phyloP scores from a whole-genome alignment of 2,329 filamentous ascomycete species.

The Camillea tinctor region DNA sequence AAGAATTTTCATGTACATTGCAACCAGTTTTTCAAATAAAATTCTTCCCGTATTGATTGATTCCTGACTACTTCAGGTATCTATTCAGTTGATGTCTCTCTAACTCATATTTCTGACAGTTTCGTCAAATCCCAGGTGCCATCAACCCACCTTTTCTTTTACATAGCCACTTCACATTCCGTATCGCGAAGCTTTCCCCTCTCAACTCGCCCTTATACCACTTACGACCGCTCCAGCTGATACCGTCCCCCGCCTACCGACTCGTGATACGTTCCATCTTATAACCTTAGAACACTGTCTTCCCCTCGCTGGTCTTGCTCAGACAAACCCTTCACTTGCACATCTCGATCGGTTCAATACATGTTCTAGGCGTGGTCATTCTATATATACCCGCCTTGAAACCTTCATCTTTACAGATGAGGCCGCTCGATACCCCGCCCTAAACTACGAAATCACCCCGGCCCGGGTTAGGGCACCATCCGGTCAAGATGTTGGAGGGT shows the following conservation, averaged over 20 bases:
- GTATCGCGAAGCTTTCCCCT: too few species aligned
- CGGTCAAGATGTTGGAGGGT: conserved; percentile 85
- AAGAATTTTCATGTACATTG: neutral
- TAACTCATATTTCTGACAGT: neutral
- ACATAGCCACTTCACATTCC: too few species aligned
- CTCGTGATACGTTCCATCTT: neutral
- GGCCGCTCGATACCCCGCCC: conserved; percentile 21
- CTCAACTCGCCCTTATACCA: too few species aligned
- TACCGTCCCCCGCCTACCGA: neutral
- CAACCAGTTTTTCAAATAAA: neutral
- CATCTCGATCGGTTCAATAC: neutral
- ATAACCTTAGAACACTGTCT: neutral
- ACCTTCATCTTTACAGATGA: conserved; percentile 28
- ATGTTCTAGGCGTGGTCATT: neutral
- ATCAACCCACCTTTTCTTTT: too few species aligned
- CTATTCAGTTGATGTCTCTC: neutral
- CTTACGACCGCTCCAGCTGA: too few species aligned
- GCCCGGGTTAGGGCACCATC: conserved; percentile 70
- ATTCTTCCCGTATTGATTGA: neutral
- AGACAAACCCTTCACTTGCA: neutral
- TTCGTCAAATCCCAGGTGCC: neutral
- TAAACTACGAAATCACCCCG: conserved; percentile 42
- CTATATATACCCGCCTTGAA: neutral
- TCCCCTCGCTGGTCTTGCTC: neutral
- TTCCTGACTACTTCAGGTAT: too few species aligned